Evolutionary conservation across 1,139 yeast genomes (phyloP).

Genomic region (Hanseniaspora gamundiae): DNA sequence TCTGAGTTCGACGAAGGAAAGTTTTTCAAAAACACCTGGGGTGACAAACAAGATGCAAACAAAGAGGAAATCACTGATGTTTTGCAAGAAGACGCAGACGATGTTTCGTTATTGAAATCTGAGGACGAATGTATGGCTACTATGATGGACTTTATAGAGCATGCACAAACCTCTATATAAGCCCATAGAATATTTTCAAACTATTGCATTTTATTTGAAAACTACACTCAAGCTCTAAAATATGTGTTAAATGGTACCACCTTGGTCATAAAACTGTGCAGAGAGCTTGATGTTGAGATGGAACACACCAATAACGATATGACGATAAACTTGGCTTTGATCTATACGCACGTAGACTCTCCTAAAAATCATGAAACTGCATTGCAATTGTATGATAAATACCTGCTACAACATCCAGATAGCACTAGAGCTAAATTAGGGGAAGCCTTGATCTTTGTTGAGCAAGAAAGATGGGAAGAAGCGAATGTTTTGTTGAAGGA

Average conservation of each 20-base stretch:
- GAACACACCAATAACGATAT: constrained; percentile 45
- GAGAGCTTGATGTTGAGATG: constrained; percentile 37
- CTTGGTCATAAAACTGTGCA: constrained; percentile 37
- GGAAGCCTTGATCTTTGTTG: constrained; percentile 64
- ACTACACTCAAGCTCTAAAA: constrained; percentile 52
- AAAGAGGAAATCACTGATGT: constrained; percentile 4
- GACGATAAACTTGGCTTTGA: constrained; percentile 56
- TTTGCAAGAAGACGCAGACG: constrained; percentile 12
- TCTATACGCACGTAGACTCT: constrained; percentile 76
- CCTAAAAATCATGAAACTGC: constrained; percentile 81
- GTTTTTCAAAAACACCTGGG: constrained; percentile 10
- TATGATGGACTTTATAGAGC: constrained; percentile 42
- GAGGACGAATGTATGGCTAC: constrained; percentile 44
- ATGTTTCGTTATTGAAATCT: constrained; percentile 17
- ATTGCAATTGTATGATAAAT: constrained; percentile 51
- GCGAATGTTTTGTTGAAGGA: constrained; percentile 43
- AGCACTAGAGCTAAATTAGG: constrained; percentile 64
- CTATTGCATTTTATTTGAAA: constrained; percentile 48
- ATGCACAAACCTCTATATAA: constrained; percentile 37
- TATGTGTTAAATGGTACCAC: constrained; percentile 52
- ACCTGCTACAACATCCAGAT: constrained; percentile 38
- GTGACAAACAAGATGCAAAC: background rate
- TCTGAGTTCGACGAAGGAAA: constrained; percentile 22
- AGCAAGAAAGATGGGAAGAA: constrained; percentile 41
- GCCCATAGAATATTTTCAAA: constrained; percentile 55